These are phyloP conservation scores for Cyclotella choctawhatcheeana DNA, from an alignment of 108 stramenopile genomes.

Conservation along the genomic window DNA sequence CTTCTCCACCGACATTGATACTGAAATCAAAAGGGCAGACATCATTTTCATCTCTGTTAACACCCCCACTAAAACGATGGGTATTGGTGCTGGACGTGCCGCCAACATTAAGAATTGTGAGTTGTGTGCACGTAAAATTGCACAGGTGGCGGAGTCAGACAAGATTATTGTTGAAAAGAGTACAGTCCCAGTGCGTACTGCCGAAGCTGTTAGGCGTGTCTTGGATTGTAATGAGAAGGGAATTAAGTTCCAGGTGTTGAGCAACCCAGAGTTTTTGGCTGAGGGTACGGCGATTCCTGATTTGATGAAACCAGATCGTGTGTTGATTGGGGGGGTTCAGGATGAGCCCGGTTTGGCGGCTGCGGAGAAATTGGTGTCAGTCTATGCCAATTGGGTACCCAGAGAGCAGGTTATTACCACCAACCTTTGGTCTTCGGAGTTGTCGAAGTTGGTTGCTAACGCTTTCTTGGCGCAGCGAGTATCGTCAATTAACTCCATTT, in stretches of 20 bases:
- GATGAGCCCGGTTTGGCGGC: conserved; percentile 88
- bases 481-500: conserved; percentile 99
- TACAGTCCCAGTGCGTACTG: conserved; percentile 98
- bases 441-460: conserved; percentile 99
- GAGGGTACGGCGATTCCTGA: conserved; percentile 99
- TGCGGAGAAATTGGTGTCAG: conserved; percentile 75
- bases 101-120: conserved; percentile 99
- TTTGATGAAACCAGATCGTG: conserved; percentile 94
- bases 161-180: conserved; percentile 99
- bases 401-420: conserved; percentile 96
- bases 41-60: conserved; percentile 99
- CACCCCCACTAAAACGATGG: conserved; percentile 98
- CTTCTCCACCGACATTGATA: conserved; percentile 97
- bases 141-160: conserved; percentile 82
- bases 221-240: conserved; percentile 93
- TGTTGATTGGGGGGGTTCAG: conserved; percentile 98
- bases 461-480: conserved; percentile 99
- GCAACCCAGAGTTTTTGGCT: conserved; percentile 99
- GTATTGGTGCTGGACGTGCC: conserved; percentile 98
- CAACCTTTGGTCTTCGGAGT: conserved; percentile 98
- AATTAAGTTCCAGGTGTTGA: conserved; percentile 94
- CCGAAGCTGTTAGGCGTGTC: conserved; percentile 95
- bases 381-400: conserved; percentile 97
- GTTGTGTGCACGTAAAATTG: conserved; percentile 98
- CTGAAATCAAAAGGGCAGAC: conserved; percentile 91